Evolutionary conservation across 176 grass and related monocot species (phyloP).

Genomic region (Triticum dicoccoides): DNA sequence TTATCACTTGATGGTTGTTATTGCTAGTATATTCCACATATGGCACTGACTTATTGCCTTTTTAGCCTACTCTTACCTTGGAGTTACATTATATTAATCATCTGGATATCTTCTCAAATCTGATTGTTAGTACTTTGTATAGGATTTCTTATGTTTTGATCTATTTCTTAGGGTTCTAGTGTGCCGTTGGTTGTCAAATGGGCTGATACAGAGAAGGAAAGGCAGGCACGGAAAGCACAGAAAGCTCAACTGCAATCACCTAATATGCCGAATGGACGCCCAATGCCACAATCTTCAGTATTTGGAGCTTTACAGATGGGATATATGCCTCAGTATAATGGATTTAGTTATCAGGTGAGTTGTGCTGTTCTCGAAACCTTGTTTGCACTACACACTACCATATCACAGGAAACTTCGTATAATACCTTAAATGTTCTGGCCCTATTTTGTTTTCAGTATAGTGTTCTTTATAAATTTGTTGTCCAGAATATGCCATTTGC

Average conservation of each 20-base stretch:
- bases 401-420: not conserved
- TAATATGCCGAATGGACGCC: slow-evolving; percentile 49
- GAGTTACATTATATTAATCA: not conserved
- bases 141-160: slow-evolving; percentile 7
- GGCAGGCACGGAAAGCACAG: slow-evolving; percentile 88
- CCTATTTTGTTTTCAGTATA: not conserved
- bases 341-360: slow-evolving; percentile 89
- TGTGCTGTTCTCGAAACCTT: slow-evolving; percentile 14
- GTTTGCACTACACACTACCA: not conserved
- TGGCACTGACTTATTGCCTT: not conserved
- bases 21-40: not conserved
- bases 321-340: slow-evolving; percentile 93
- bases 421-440: not conserved
- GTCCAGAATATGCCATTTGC: not conserved
- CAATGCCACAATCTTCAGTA: slow-evolving; percentile 79
- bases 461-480: not conserved
- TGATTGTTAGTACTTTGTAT: not conserved
- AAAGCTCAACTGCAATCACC: slow-evolving; percentile 78
- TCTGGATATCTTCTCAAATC: not conserved
- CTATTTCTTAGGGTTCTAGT: slow-evolving; percentile 74
- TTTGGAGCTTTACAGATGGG: slow-evolving; percentile 92
- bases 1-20: not conserved
- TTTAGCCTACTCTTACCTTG: not conserved
- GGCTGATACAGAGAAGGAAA: slow-evolving; percentile 99
- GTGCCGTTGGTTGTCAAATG: slow-evolving; percentile 99